Evolutionary conservation across 768 basidiomycete genomes (phyloP).

Genomic region (Leccinum longicurvipes): DNA sequence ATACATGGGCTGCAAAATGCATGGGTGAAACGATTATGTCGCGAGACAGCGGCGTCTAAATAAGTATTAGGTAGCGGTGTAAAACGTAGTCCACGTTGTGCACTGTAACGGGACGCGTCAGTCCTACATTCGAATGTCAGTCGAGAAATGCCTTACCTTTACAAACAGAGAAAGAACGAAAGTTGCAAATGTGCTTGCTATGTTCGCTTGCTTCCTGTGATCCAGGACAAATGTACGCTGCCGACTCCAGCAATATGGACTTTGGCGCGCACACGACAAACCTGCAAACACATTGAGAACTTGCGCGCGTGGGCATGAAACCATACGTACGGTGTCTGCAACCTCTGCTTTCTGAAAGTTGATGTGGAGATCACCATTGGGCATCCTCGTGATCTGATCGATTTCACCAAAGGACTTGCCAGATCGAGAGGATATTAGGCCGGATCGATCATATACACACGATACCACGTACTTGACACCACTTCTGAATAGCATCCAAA

Average conservation of each 20-base stretch:
- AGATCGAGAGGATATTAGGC: conserved; percentile 8
- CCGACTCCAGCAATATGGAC: conserved; percentile 74
- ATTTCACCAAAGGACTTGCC: conserved; percentile 71
- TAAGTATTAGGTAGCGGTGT: conserved; percentile 25
- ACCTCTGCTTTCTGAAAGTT: conserved; percentile 74
- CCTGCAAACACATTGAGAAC: conserved; percentile 39
- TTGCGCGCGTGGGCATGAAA: not conserved
- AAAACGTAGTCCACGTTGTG: conserved; percentile 27
- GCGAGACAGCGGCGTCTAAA: conserved; percentile 19
- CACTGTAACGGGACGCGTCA: conserved; percentile 20
- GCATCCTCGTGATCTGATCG: conserved; percentile 66
- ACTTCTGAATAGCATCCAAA: conserved; percentile 64
- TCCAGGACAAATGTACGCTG: conserved; percentile 77
- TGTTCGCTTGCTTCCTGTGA: conserved; percentile 47
- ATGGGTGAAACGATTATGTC: conserved; percentile 28
- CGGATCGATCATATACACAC: not conserved
- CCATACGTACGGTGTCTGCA: conserved; percentile 65
- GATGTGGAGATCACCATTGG: conserved; percentile 76
- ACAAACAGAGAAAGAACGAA: conserved; percentile 18
- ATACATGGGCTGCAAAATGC: conserved; percentile 29
- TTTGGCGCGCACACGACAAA: conserved; percentile 73
- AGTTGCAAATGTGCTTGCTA: conserved; percentile 7
- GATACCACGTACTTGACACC: conserved; percentile 63
- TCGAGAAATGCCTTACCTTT: conserved; percentile 17
- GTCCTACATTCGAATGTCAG: not conserved